Evolutionary conservation across 768 basidiomycete genomes (phyloP).

Genomic region (Russula compacta): DNA sequence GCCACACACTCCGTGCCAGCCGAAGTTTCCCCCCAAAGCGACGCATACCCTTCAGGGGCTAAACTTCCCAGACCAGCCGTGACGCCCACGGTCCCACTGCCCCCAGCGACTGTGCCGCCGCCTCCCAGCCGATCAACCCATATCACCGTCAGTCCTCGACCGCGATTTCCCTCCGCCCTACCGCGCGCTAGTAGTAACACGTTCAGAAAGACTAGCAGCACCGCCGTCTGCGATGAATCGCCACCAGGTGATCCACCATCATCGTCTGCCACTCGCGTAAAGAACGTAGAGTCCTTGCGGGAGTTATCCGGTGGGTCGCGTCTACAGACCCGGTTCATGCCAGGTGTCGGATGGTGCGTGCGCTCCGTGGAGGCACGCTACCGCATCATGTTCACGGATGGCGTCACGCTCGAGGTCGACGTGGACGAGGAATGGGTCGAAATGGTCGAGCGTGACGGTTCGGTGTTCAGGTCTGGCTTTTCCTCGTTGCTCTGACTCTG

Average conservation of each 20-base stretch:
- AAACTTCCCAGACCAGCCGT: neutral
- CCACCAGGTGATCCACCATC: slow-evolving; percentile 12
- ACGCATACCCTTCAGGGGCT: neutral
- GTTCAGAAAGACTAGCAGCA: slow-evolving; percentile 18
- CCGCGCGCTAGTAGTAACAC: slow-evolving; percentile 5
- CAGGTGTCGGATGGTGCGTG: slow-evolving; percentile 37
- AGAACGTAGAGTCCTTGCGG: neutral
- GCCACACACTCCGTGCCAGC: neutral
- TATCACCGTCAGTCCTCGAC: slow-evolving; percentile 15
- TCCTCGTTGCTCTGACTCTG: neutral
- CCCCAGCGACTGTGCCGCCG: neutral
- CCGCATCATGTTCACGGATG: slow-evolving; percentile 38
- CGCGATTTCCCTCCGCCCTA: slow-evolving; percentile 10
- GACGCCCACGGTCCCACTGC: neutral
- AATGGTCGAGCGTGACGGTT: slow-evolving; percentile 26
- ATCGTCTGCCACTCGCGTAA: slow-evolving; percentile 15
- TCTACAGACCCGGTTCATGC: slow-evolving; percentile 33
- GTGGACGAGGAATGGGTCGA: slow-evolving; percentile 37
- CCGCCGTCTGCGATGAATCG: slow-evolving; percentile 12
- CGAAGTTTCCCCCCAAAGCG: neutral
- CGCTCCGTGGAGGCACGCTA: slow-evolving; percentile 33
- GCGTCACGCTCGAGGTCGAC: slow-evolving; percentile 33
- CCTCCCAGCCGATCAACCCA: slow-evolving; percentile 5
- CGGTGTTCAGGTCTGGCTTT: slow-evolving; percentile 21
- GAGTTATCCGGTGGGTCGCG: neutral